These are phyloP conservation scores for Sicyos baderoa DNA, from an alignment of 306 rosid genomes.

Conservation along the genomic window DNA sequence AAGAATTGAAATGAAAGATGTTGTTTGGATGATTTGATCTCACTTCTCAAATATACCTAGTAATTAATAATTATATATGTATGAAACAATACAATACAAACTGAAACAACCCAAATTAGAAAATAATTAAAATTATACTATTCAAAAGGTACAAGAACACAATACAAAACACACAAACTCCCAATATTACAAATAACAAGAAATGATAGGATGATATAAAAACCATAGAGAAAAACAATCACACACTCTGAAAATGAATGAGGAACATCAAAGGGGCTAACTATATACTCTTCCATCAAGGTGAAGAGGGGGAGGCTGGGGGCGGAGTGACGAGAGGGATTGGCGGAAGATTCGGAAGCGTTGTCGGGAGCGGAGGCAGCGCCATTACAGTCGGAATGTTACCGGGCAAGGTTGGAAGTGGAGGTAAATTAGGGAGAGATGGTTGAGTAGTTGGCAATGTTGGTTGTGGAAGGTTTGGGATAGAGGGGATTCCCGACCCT, in stretches of 20 bases:
- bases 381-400: background rate
- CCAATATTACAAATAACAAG: background rate
- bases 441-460: conserved; percentile 11
- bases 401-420: background rate
- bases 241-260: background rate
- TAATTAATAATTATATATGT: background rate
- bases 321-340: conserved; percentile 7
- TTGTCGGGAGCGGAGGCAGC: conserved; percentile 4
- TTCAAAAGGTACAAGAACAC: background rate
- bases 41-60: background rate
- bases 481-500: background rate
- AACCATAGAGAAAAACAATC: background rate
- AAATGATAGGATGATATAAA: background rate
- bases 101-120: too few relatives aligned
- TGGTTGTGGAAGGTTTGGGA: conserved; percentile 12
- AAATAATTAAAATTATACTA: background rate
- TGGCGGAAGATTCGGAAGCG: background rate
- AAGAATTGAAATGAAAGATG: background rate
- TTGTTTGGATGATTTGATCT: background rate
- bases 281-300: background rate
- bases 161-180: too few relatives aligned
- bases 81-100: background rate
- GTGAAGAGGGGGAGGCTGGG: background rate
- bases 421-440: conserved; percentile 6
- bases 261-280: background rate